Conservation (phyloP, 2,329 filamentous ascomycete species). For the Fusarium irregulare region DNA sequence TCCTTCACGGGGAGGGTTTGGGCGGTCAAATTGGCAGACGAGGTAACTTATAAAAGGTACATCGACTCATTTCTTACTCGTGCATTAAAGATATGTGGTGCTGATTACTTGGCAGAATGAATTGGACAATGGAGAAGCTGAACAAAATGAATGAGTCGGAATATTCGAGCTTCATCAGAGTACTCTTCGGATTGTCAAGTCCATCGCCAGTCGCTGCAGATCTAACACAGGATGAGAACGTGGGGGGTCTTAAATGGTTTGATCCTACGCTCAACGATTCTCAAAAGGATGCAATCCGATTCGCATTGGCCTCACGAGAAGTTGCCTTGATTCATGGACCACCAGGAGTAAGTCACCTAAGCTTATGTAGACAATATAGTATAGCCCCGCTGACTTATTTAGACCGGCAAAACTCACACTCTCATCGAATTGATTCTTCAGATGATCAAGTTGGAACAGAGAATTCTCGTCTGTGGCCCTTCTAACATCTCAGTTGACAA, state of each 20-base stretch:
- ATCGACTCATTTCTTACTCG: not conserved
- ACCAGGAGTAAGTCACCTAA: conserved; percentile 71
- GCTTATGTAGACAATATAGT: not conserved
- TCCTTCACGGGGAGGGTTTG: conserved; percentile 64
- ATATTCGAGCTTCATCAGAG: conserved; percentile 69
- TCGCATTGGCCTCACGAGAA: conserved; percentile 83
- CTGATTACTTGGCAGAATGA: conserved; percentile 62
- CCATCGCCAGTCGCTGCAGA: conserved; percentile 61
- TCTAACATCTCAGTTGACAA: conserved; percentile 99
- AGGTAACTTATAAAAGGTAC: conserved; percentile 72
- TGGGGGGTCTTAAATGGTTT: conserved; percentile 66
- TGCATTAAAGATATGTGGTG: not conserved
- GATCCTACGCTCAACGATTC: conserved; percentile 72
- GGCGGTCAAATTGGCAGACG: conserved; percentile 75
- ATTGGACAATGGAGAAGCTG: conserved; percentile 69
- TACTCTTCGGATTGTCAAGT: conserved; percentile 69
- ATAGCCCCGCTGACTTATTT: conserved; percentile 8
- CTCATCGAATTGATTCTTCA: conserved; percentile 96
- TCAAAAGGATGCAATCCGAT: conserved; percentile 78
- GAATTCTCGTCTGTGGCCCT: conserved; percentile 92
- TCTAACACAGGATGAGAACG: conserved; percentile 56
- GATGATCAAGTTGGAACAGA: conserved; percentile 76
- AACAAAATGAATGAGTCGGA: conserved; percentile 67
- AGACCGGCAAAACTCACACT: conserved; percentile 96
- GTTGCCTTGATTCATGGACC: conserved; percentile 94